A percentile compares a stretch with the other conserved stretches of the same genome.
Evolutionary conservation across 352 stramenopile species (phyloP).

Genomic region (Globisporangium megalacanthum): DNA sequence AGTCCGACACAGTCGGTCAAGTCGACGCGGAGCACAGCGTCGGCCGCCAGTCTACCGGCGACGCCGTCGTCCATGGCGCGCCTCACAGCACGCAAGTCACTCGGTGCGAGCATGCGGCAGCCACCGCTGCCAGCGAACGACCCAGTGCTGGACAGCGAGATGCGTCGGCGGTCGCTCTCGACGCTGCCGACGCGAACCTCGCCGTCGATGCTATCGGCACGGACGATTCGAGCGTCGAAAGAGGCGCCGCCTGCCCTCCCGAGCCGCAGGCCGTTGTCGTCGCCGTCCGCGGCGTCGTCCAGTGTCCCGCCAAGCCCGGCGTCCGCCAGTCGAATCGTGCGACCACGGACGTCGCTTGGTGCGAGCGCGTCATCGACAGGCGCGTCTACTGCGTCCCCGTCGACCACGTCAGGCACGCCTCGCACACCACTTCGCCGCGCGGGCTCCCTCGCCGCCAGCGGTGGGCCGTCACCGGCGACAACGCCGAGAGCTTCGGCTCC

Average conservation of each 20-base stretch:
- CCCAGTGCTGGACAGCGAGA: slow-evolving; percentile 18
- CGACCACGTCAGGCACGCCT: slow-evolving; percentile 14
- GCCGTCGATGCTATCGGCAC: slow-evolving; percentile 16
- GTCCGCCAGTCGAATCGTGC: slow-evolving; percentile 20
- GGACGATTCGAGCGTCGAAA: slow-evolving; percentile 12
- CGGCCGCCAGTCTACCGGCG: slow-evolving; percentile 23
- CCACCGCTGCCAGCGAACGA: slow-evolving; percentile 8
- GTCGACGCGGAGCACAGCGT: slow-evolving; percentile 39
- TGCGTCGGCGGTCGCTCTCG: slow-evolving; percentile 38
- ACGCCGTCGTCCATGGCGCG: slow-evolving; percentile 6
- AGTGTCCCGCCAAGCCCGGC: slow-evolving; percentile 14
- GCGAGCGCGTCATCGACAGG: background rate
- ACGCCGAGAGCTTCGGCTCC: slow-evolving; percentile 14
- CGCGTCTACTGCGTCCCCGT: slow-evolving; percentile 12
- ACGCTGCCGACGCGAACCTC: slow-evolving; percentile 29
- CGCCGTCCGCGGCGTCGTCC: slow-evolving; percentile 12
- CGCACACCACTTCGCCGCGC: slow-evolving; percentile 23
- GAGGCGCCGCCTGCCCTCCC: slow-evolving; percentile 14
- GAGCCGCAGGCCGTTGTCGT: slow-evolving; percentile 16
- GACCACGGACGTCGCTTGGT: slow-evolving; percentile 19
- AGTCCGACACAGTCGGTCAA: slow-evolving; percentile 44
- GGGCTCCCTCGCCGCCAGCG: slow-evolving; percentile 16
- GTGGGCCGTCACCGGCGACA: slow-evolving; percentile 17
- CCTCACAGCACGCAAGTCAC: slow-evolving; percentile 3
- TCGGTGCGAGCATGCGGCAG: slow-evolving; percentile 7